Percentiles rank a stretch among this genome's conserved stretches.
Conservation (phyloP, 1,284 basidiomycete species). For the Trametes versicolor region DNA sequence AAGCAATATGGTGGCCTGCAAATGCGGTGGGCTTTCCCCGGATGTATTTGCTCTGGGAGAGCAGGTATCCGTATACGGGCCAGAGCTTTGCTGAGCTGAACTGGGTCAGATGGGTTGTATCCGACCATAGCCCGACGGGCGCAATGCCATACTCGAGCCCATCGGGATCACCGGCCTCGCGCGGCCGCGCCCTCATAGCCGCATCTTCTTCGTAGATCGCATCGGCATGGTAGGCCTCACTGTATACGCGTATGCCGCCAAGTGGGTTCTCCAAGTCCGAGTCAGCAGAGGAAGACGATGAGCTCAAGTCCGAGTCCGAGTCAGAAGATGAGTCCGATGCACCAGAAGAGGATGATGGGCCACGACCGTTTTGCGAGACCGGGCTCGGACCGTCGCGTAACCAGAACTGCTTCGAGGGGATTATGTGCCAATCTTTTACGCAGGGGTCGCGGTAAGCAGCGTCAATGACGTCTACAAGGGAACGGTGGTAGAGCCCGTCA, state of each 20-base stretch:
- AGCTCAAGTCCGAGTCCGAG: neutral
- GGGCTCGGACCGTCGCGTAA: too few species aligned
- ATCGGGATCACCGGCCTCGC: conserved; percentile 14
- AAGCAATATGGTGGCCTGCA: conserved; percentile 47
- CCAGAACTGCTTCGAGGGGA: conserved; percentile 28
- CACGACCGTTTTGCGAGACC: neutral
- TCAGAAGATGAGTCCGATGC: neutral
- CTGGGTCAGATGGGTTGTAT: conserved; percentile 47
- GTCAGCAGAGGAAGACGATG: neutral
- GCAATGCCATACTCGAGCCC: conserved; percentile 38
- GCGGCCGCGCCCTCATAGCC: conserved; percentile 27
- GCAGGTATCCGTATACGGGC: conserved; percentile 51
- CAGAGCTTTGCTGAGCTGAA: conserved; percentile 49
- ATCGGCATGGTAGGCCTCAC: conserved; percentile 28
- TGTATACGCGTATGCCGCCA: conserved; percentile 6
- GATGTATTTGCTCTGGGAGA: conserved; percentile 49
- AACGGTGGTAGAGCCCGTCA: conserved; percentile 22
- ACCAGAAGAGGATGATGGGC: neutral
- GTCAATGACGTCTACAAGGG: conserved; percentile 28
- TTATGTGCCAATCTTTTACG: conserved; percentile 14
- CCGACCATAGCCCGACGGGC: conserved; percentile 40
- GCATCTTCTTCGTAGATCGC: conserved; percentile 28
- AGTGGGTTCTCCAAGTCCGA: neutral
- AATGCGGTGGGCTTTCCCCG: conserved; percentile 35
- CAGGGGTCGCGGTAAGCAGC: conserved; percentile 15